Base-by-base conservation (phyloP, 2,329 filamentous ascomycete species). In the Penicillium sp. region DNA sequence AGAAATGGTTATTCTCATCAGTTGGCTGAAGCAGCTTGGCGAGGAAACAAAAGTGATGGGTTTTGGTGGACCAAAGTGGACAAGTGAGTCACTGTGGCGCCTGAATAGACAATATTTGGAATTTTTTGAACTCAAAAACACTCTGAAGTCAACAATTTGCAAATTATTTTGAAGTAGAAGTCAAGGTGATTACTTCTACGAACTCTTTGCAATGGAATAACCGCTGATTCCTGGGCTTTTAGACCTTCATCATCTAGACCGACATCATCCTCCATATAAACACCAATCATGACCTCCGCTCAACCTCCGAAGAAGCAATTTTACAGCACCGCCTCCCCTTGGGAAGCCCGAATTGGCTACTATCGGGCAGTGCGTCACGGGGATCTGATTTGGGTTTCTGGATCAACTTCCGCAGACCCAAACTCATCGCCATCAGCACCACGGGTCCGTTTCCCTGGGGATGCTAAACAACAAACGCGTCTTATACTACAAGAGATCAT, bases 311-410 rank as follows among this genome's bases (percentile, higher is more conserved):
- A 35, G 29, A 72, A 71, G 53, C 58, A 60, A 44, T 66, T 67
- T 56, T 71, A 71, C 58, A 67, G 66, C 29, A 76, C 74, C 8
- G 50, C 65, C 19, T 76, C 75, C 5, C 74, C 72, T 6, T 76
- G 69, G 59, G 74, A 77, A 54, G 62, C 68, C 31, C 60, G 60
- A 42, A 69, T 75, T 53, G 73, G 73, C 31, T 75, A 77, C 53
- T 74, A 76, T 55, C 74, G 75, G 35, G 75, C 74, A 19, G 67
- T 77, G 21, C 73, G 73, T 8, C 67, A 67, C 31, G 71, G 71
- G 5, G 62, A 66, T 3, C 68, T 70, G 4, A 73, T 77, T 47
- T 75, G 69, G 60, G 71, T 77, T 25, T 72, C 74, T 10, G 75
- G 75, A 14, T 72, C 74, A n/a, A 77, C 74, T 9, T 69, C 74